Evolutionary conservation across 495 filamentous ascomycete genomes (phyloP).

Genomic region (Ramalina peruviana): DNA sequence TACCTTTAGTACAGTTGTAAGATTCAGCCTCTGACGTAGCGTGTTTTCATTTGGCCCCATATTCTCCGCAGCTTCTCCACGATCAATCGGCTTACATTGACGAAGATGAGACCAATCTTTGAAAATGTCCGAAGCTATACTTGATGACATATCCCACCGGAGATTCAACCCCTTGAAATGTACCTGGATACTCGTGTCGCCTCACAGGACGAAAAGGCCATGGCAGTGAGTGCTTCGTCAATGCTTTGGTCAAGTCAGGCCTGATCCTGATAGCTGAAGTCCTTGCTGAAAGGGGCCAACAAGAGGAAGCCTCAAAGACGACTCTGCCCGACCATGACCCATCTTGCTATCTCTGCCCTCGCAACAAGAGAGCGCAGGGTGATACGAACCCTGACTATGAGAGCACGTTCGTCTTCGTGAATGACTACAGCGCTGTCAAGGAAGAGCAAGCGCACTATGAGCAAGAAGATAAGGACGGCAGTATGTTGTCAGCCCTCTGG

Average conservation of each 20-base stretch:
- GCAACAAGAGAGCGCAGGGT: conserved; percentile 83
- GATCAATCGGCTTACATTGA: no score
- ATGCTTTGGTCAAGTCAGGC: background rate
- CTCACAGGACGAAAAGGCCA: conserved; percentile 88
- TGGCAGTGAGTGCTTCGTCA: conserved; percentile 68
- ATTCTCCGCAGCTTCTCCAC: no score
- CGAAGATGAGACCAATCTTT: background rate
- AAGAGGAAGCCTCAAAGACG: conserved; percentile 68
- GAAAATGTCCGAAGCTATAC: conserved; percentile 51
- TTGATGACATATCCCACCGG: conserved; percentile 93
- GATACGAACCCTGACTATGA: conserved; percentile 78
- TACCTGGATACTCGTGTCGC: conserved; percentile 85
- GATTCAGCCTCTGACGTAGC: no score
- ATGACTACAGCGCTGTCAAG: conserved; percentile 95
- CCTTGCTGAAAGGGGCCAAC: conserved; percentile 53
- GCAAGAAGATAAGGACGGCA: conserved; percentile 34
- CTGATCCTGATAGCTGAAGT: conserved; percentile 1
- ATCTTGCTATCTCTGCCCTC: conserved; percentile 90
- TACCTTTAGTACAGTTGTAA: no score
- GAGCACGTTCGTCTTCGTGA: conserved; percentile 85
- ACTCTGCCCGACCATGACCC: conserved; percentile 71
- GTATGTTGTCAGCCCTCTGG: conserved; percentile 18
- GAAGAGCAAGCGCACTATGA: conserved; percentile 69
- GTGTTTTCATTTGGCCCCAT: no score
- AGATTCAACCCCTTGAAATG: conserved; percentile 85